Conservation (phyloP, 2,329 filamentous ascomycete genomes). For the Cladobotryum mycophilum region DNA sequence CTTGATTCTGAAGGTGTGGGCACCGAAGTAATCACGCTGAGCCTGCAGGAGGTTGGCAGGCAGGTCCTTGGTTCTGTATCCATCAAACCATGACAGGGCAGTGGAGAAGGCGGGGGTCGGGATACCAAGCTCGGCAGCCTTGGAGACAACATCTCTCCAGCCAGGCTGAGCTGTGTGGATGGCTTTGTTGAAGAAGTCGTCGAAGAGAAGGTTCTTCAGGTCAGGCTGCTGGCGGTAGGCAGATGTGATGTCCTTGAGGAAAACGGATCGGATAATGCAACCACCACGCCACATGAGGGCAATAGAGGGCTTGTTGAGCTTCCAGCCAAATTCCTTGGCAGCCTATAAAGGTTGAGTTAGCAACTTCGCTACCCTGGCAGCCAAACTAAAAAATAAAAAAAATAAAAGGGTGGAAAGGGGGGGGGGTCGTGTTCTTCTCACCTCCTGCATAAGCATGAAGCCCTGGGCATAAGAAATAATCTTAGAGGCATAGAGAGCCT, state of each 20-base stretch:
- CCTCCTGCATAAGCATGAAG: conserved; percentile 99
- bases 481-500: conserved; percentile 98
- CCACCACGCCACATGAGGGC: conserved; percentile 99
- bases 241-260: conserved; percentile 98
- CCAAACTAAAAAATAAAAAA: not conserved
- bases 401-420: no score
- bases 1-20: conserved; percentile 86
- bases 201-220: conserved; percentile 96
- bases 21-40: conserved; percentile 99
- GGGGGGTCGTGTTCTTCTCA: conserved; percentile 27
- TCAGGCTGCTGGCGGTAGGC: conserved; percentile 93
- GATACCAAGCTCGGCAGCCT: conserved; percentile 89
- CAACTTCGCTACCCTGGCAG: not conserved
- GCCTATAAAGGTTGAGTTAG: conserved; percentile 48
- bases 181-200: conserved; percentile 99
- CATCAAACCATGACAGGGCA: conserved; percentile 96
- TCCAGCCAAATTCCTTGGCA: conserved; percentile 93
- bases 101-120: conserved; percentile 95
- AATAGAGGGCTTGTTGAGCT: conserved; percentile 99
- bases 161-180: conserved; percentile 93
- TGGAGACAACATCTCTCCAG: conserved; percentile 87
- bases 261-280: conserved; percentile 99
- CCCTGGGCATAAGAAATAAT: conserved; percentile 99
- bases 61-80: conserved; percentile 93
- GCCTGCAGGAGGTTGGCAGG: conserved; percentile 98